Conservation (phyloP, 192 early-diverging fungal genomes). For the Chytriomyces sp. region DNA sequence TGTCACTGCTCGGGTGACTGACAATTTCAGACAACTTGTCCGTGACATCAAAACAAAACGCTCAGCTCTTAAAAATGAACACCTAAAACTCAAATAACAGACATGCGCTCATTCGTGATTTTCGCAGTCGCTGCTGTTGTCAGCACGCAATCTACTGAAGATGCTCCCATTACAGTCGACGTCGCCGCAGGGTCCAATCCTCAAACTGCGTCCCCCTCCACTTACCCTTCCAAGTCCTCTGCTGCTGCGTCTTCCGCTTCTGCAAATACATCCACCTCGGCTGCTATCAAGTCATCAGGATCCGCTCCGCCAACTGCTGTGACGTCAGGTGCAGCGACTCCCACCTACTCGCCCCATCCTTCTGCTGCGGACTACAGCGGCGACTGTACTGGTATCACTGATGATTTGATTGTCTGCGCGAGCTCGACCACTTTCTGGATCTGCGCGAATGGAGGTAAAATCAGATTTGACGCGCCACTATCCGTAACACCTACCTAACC, state of each 20-base stretch:
- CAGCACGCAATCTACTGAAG: background rate
- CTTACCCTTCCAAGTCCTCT: background rate
- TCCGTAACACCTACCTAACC: too few relatives aligned
- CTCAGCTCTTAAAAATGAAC: background rate
- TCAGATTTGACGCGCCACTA: too few relatives aligned
- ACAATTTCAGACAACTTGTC: background rate
- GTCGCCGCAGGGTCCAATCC: too few relatives aligned
- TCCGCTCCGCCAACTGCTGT: background rate
- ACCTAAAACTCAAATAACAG: background rate
- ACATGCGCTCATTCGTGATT: conserved; percentile 19
- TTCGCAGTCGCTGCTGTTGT: background rate
- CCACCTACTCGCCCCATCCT: background rate
- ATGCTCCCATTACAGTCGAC: background rate
- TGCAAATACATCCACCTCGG: background rate
- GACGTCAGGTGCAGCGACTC: background rate
- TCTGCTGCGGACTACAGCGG: background rate
- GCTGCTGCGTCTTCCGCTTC: background rate
- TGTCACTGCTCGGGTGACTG: background rate
- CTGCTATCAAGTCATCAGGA: too few relatives aligned
- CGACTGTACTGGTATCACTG: background rate
- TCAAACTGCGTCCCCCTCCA: background rate
- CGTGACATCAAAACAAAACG: background rate
- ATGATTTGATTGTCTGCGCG: conserved; percentile 2
- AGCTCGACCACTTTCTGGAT: background rate
- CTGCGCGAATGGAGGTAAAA: background rate